Percentiles rank a stretch among this genome's conserved stretches.
Evolutionary conservation across 345 rosid genomes (phyloP).

Genomic region (Pseudoturritis turrita): DNA sequence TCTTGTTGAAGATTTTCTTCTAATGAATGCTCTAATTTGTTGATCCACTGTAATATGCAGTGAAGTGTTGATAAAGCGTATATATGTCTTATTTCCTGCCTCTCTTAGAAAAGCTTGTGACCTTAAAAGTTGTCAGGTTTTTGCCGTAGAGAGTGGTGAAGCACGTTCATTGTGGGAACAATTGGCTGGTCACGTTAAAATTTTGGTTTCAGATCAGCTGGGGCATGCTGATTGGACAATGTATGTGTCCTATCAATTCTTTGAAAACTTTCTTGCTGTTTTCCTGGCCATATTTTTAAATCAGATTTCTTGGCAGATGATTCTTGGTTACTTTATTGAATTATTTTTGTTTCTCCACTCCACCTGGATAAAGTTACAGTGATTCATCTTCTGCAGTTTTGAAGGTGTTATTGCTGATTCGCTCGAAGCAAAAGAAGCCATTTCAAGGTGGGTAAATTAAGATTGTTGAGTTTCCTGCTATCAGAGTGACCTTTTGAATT

Average conservation of each 20-base stretch:
- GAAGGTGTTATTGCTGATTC: constrained; percentile 87
- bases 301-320: constrained; percentile 10
- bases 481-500: constrained; percentile 8
- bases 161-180: constrained; percentile 63
- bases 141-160: constrained; percentile 55
- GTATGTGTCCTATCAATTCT: constrained; percentile 40
- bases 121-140: constrained; percentile 54
- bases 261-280: constrained; percentile 4
- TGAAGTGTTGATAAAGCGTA: constrained; percentile 8
- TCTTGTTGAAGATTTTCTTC: neutral
- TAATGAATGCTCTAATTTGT: constrained; percentile 12
- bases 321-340: constrained; percentile 17
- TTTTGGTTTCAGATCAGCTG: constrained; percentile 46
- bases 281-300: neutral
- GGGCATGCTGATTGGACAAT: constrained; percentile 78
- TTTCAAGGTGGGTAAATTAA: constrained; percentile 60
- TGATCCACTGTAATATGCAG: neutral
- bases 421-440: constrained; percentile 72
- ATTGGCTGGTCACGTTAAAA: constrained; percentile 45
- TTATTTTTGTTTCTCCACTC: constrained; percentile 13
- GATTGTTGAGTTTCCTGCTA: constrained; percentile 5
- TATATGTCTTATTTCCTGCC: constrained; percentile 3
- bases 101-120: constrained; percentile 36
- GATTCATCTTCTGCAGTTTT: constrained; percentile 51
- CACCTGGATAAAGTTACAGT: constrained; percentile 23